Evolutionary conservation across 2,329 filamentous ascomycete species (phyloP).

Genomic region (Aureobasidium pullulans): DNA sequence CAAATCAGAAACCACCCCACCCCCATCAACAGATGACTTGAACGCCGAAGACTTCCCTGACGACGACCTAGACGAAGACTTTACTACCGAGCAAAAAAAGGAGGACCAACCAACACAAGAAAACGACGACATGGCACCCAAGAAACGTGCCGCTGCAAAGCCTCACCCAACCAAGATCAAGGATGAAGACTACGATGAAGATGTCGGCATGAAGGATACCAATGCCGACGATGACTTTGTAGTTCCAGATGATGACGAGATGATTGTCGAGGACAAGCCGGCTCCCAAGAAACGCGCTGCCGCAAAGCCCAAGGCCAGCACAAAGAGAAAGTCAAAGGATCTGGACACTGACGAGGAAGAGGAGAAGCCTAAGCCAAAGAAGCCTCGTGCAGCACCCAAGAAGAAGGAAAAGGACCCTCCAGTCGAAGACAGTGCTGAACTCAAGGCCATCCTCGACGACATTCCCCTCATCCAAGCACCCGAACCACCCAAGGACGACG

Average conservation of each 20-base stretch:
- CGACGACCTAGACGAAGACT: constrained; percentile 45
- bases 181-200: constrained; percentile 52
- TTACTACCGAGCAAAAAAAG: constrained; percentile 63
- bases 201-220: constrained; percentile 44
- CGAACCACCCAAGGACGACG: constrained; percentile 60
- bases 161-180: constrained; percentile 47
- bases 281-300: constrained; percentile 27
- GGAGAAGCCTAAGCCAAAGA: constrained; percentile 34
- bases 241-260: constrained; percentile 34
- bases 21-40: constrained; percentile 30
- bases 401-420: constrained; percentile 59
- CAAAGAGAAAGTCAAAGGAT: constrained; percentile 55
- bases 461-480: constrained; percentile 79
- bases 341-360: constrained; percentile 47
- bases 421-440: constrained; percentile 58
- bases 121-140: constrained; percentile 31
- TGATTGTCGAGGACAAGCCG: constrained; percentile 25
- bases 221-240: constrained; percentile 36
- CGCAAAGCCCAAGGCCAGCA: constrained; percentile 26
- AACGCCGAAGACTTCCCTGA: constrained; percentile 29
- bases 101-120: constrained; percentile 47
- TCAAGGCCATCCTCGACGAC: constrained; percentile 79
- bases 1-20: constrained; percentile 21
- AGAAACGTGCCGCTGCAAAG: constrained; percentile 5
- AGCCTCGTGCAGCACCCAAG: constrained; percentile 27